Conservation (phyloP, 2,329 filamentous ascomycete species). For the Aureobasidium sp. region DNA sequence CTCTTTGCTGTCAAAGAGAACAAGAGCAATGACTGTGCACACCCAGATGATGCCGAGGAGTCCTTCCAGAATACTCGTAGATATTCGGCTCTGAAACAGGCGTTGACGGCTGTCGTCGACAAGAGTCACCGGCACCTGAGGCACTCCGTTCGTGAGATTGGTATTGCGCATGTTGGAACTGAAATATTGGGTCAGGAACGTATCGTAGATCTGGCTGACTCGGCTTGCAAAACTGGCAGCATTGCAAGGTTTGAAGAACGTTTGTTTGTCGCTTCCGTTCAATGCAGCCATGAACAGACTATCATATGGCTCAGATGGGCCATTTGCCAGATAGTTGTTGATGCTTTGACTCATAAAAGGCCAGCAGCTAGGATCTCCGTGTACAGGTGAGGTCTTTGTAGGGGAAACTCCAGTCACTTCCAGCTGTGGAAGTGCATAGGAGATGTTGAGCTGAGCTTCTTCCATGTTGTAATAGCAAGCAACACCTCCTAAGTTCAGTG, state of each 20-base stretch:
- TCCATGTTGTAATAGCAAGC: not conserved
- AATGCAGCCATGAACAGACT: not conserved
- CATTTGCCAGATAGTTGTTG: not conserved
- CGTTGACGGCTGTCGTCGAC: not conserved
- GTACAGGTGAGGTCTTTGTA: not conserved
- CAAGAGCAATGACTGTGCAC: not conserved
- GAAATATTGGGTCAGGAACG: not conserved
- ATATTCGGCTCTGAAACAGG: not conserved
- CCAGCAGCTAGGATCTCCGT: not conserved
- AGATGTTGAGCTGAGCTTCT: not conserved
- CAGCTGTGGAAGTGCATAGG: not conserved
- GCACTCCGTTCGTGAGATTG: not conserved
- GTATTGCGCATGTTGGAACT: not conserved
- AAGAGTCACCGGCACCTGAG: not conserved
- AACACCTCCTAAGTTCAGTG: not conserved
- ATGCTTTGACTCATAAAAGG: not conserved
- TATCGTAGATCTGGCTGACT: not conserved
- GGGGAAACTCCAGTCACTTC: not conserved
- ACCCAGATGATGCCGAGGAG: not conserved
- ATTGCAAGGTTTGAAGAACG: not conserved
- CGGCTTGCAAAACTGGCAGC: not conserved
- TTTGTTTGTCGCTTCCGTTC: not conserved
- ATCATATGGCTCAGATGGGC: not conserved
- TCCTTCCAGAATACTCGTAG: not conserved
- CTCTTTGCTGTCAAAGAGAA: not conserved